Evolutionary conservation across 2,329 filamentous ascomycete species (phyloP), one percentile per base, ranked within the genome.

Genomic region (Paecilomyces variotii): DNA sequence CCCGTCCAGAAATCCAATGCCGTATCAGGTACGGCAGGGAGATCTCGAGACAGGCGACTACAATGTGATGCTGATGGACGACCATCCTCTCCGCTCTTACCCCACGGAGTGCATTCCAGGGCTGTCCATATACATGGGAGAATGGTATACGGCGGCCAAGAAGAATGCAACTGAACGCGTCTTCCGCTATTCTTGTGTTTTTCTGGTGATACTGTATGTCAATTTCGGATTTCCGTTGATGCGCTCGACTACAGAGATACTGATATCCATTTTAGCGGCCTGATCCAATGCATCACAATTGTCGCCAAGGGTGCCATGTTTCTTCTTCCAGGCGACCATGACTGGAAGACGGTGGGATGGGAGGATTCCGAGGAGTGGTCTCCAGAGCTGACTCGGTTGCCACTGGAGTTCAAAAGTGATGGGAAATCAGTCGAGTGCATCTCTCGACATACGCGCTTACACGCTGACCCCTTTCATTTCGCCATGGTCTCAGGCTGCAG

Each of bases 21-120:
- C 53, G 6, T 24, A 12, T 54, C 53, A 10, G 9, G 12, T 26
- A 14, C 51, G 27, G 27, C 27, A 26, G 19, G 50, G 53, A 30
- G 30, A 54, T 54, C 26, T 54, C 19, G 50, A 87, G 54, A 32
- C 30, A 4, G n/a, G 63, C 45, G 65, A 69, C 54, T 68, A 68
- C 54, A 63, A 67, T 27, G 60, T 59, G 61, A 56, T 72, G 61
- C 55, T 74, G 19, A 59, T 72, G 1, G 69, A 73, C 14, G 71
- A 73, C 27, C 71, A 74, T 57, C 70, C 70, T 6, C 66, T 72
- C 7, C 70, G 71, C 19, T 68, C 68, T 0, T 61, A 70, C 62
- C 71, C 70, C 26, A 66, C 65, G 2, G 62, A 66, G 24, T 72
- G 69, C 58, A 64, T 67, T 55, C 70, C 71, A 1, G 68, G 66